Percentiles rank a stretch among this genome's conserved stretches.
Evolutionary conservation across 495 filamentous ascomycete genomes (phyloP).

Genomic region (Penicillium goetzii): DNA sequence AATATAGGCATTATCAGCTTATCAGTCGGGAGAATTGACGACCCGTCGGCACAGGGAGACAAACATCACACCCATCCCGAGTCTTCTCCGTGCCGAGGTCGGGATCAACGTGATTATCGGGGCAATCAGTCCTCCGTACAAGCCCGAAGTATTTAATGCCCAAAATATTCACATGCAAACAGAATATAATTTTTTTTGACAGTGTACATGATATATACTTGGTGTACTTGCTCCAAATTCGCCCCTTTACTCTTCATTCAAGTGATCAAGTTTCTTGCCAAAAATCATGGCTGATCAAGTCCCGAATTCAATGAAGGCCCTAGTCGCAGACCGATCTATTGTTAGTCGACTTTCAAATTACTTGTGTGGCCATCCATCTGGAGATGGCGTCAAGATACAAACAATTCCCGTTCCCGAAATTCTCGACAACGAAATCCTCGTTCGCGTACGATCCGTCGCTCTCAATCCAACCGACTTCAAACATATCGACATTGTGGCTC

Average conservation of each 20-base stretch:
- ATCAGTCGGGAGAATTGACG: conserved; percentile 7
- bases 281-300: conserved; percentile 15
- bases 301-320: conserved; percentile 15
- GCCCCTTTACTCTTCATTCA: not conserved
- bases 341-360: conserved; percentile 14
- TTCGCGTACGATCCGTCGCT: conserved; percentile 43
- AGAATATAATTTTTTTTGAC: not conserved
- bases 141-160: conserved; percentile 6
- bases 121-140: not conserved
- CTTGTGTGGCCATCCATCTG: conserved; percentile 4
- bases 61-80: conserved; percentile 12
- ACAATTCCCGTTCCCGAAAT: conserved; percentile 13
- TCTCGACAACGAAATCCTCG: conserved; percentile 44
- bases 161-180: conserved; percentile 15
- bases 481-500: conserved; percentile 41
- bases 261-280: not conserved
- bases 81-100: conserved; percentile 15
- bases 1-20: not conserved
- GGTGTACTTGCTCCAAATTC: not conserved
- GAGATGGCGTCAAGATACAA: conserved; percentile 17
- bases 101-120: conserved; percentile 18
- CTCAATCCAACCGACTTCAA: conserved; percentile 64
- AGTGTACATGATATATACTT: not conserved
- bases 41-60: conserved; percentile 15
- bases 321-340: conserved; percentile 13